Conservation (phyloP, 768 basidiomycete species). For the Inosperma sp. region DNA sequence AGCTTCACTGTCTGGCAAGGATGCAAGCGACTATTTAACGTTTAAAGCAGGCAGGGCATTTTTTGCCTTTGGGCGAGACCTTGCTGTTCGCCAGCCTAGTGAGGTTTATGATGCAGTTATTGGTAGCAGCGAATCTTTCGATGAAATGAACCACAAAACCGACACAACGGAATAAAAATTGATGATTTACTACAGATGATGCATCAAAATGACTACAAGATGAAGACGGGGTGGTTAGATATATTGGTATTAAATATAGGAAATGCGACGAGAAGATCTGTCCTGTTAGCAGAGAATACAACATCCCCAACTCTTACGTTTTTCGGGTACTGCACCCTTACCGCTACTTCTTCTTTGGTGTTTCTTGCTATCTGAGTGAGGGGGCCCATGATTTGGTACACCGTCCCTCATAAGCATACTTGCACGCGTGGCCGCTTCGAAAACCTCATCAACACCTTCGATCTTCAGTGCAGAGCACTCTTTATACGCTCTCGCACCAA, state of each 20-base stretch:
- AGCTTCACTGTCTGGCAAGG: constrained; percentile 90
- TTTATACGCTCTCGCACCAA: constrained; percentile 91
- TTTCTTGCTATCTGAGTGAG: constrained; percentile 39
- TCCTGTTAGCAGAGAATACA: constrained; percentile 59
- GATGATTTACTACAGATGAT: constrained; percentile 1
- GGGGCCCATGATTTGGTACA: constrained; percentile 45
- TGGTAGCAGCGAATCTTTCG: too few relatives aligned
- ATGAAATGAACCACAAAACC: too few relatives aligned
- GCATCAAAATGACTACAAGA: background rate
- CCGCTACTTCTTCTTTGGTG: constrained; percentile 48
- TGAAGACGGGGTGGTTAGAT: background rate
- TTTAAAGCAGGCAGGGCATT: constrained; percentile 24
- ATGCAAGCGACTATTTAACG: constrained; percentile 53
- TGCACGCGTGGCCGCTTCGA: constrained; percentile 93
- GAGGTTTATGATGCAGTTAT: too few relatives aligned
- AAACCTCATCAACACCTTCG: constrained; percentile 94
- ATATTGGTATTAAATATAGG: background rate
- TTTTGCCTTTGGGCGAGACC: background rate
- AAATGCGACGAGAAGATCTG: background rate
- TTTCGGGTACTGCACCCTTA: constrained; percentile 39
- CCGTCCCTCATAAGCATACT: constrained; percentile 95
- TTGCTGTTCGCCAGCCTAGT: too few relatives aligned
- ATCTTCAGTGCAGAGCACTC: constrained; percentile 90
- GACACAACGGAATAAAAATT: too few relatives aligned
- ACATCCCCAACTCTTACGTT: constrained; percentile 59